These are phyloP conservation scores for Backusella australiensis DNA, from an alignment of 192 early-diverging fungal genomes.

Conservation along the genomic window DNA sequence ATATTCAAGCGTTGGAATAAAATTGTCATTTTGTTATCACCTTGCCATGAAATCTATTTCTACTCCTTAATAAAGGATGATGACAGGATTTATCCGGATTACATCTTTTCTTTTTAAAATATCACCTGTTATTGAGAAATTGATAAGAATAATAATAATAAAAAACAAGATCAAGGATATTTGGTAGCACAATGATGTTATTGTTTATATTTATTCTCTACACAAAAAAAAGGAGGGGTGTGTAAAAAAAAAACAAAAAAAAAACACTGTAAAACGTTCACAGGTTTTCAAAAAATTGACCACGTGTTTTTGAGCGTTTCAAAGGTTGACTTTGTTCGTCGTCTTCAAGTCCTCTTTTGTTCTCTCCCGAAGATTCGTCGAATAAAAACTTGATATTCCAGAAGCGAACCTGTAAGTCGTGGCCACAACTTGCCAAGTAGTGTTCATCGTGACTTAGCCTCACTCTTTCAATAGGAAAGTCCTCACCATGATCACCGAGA, in stretches of 20 bases:
- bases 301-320: conserved; percentile 15
- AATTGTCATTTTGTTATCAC: background rate
- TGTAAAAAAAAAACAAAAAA: background rate
- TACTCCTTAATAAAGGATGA: background rate
- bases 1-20: background rate
- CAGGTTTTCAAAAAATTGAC: background rate
- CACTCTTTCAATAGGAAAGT: conserved; percentile 89
- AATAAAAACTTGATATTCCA: conserved; percentile 79
- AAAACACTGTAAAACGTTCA: background rate
- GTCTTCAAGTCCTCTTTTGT: background rate
- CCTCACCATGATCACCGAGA: conserved; percentile 80
- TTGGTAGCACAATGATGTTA: background rate
- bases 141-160: background rate
- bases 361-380: background rate
- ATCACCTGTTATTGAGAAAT: background rate
- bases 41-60: background rate
- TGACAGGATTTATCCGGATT: background rate
- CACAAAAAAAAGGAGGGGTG: background rate
- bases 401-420: conserved; percentile 85
- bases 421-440: conserved; percentile 81
- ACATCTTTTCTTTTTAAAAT: background rate
- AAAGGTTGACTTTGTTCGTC: background rate
- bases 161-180: background rate
- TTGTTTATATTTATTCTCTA: background rate
- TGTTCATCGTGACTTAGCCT: conserved; percentile 62